These are phyloP conservation scores for Dryadomyces sulphureus DNA, from an alignment of 2,329 filamentous ascomycete species.

Conservation along the genomic window DNA sequence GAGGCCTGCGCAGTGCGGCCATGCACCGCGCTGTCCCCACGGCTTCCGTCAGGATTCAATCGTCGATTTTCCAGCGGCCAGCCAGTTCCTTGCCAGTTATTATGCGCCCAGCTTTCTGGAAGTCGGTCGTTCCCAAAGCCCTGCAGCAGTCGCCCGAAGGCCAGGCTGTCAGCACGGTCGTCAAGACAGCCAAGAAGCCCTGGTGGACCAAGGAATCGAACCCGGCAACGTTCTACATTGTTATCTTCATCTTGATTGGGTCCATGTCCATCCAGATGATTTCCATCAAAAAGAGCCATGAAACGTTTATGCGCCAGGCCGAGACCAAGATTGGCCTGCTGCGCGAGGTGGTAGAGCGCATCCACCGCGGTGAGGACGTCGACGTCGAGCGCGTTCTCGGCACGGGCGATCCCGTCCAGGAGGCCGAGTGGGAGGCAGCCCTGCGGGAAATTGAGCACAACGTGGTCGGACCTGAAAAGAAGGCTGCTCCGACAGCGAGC, in stretches of 20 bases:
- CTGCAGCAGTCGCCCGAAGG: slow-evolving; percentile 25
- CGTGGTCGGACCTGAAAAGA: slow-evolving; percentile 31
- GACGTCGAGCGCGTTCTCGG: slow-evolving; percentile 76
- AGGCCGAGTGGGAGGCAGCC: slow-evolving; percentile 82
- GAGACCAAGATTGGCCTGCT: slow-evolving; percentile 66
- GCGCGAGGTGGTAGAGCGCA: slow-evolving; percentile 56
- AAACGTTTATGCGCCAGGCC: slow-evolving; percentile 57
- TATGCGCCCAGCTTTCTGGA: slow-evolving; percentile 45
- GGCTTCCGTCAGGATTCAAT: not conserved
- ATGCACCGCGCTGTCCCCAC: not conserved
- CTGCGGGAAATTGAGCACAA: slow-evolving; percentile 52
- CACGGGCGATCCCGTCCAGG: slow-evolving; percentile 57
- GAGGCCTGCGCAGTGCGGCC: not conserved
- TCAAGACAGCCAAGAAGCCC: slow-evolving; percentile 17
- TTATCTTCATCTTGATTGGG: slow-evolving; percentile 75
- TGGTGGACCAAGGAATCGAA: slow-evolving; percentile 54
- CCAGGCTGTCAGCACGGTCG: not conserved
- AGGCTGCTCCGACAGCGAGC: slow-evolving; percentile 25
- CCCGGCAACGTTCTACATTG: slow-evolving; percentile 67
- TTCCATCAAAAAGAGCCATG: slow-evolving; percentile 59
- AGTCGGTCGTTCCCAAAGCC: slow-evolving; percentile 53
- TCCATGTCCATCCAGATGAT: slow-evolving; percentile 94
- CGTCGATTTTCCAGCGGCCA: not conserved
- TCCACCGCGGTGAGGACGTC: slow-evolving; percentile 60
- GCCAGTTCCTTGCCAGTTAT: slow-evolving; percentile 15